Conservation (phyloP, 164 flowering plant species). For the Paratinospora sagittata region DNA sequence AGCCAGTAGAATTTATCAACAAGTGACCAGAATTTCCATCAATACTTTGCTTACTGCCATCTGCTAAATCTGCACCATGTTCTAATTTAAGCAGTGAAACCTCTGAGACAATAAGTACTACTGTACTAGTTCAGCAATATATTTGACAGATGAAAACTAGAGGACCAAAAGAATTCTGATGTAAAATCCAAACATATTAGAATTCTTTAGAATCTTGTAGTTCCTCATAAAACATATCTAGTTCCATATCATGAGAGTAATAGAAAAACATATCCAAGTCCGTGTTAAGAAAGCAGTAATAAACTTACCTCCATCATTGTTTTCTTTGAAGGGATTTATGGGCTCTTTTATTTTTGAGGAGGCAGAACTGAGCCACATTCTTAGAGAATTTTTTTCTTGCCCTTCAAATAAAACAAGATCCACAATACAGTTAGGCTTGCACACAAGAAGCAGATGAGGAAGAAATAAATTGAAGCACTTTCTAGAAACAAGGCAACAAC, state of each 20-base stretch:
- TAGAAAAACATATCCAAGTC: background rate
- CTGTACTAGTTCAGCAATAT: background rate
- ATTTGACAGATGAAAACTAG: background rate
- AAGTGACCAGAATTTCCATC: constrained; percentile 9
- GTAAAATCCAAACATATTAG: background rate
- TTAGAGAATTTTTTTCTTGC: constrained; percentile 40
- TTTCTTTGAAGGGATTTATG: constrained; percentile 12
- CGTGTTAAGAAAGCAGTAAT: background rate
- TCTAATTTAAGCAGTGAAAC: constrained; percentile 5
- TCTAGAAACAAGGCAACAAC: background rate
- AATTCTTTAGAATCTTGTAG: background rate
- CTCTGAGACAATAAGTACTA: constrained; percentile 1
- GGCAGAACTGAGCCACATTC: constrained; percentile 61
- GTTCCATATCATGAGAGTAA: background rate
- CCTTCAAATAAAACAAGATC: constrained; percentile 32
- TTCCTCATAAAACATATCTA: background rate
- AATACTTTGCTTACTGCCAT: constrained; percentile 8
- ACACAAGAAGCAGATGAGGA: background rate
- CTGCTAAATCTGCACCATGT: constrained; percentile 17
- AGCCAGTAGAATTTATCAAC: constrained; percentile 13
- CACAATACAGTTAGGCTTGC: constrained; percentile 6
- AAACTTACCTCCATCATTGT: constrained; percentile 31
- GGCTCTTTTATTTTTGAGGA: constrained; percentile 26
- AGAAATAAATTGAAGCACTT: background rate
- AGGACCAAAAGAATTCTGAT: background rate